These are phyloP conservation scores for Neonectria ditissima DNA, from an alignment of 2,329 filamentous ascomycete genomes.

Conservation along the genomic window DNA sequence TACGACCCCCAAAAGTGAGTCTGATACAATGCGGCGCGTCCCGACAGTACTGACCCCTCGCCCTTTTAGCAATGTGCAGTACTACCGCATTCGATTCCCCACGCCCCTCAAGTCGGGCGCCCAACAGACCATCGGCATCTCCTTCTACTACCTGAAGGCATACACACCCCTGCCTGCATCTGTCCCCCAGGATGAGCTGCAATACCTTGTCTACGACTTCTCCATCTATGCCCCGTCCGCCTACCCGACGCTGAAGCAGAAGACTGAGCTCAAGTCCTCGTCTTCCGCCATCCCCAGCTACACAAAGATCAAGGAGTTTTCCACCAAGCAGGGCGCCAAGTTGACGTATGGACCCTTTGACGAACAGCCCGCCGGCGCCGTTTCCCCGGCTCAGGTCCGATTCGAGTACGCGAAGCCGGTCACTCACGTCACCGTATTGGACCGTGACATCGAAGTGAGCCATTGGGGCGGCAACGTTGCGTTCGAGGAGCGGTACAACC, in stretches of 20 bases:
- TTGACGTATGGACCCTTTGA: slow-evolving; percentile 92
- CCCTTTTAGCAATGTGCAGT: slow-evolving; percentile 74
- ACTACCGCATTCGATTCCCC: slow-evolving; percentile 85
- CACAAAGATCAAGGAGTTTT: slow-evolving; percentile 78
- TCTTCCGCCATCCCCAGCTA: slow-evolving; percentile 85
- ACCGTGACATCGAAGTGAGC: slow-evolving; percentile 93
- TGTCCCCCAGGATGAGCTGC: slow-evolving; percentile 86
- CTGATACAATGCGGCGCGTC: slow-evolving; percentile 24
- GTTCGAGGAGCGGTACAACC: slow-evolving; percentile 91
- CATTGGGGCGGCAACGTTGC: slow-evolving; percentile 99
- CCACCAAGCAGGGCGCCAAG: slow-evolving; percentile 85
- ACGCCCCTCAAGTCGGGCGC: slow-evolving; percentile 78
- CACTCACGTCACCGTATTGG: slow-evolving; percentile 80
- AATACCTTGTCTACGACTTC: slow-evolving; percentile 88
- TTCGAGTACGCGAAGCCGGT: slow-evolving; percentile 97
- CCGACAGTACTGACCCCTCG: slow-evolving; percentile 29
- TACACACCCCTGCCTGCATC: slow-evolving; percentile 82
- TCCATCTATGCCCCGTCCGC: slow-evolving; percentile 86
- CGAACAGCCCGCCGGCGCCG: slow-evolving; percentile 81
- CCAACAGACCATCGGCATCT: slow-evolving; percentile 89
- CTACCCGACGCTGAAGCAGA: slow-evolving; percentile 91
- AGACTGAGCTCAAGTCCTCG: slow-evolving; percentile 94
- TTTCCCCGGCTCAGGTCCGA: slow-evolving; percentile 79
- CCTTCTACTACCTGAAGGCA: slow-evolving; percentile 83
- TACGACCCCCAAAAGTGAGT: slow-evolving; percentile 69